phyloP scores from a whole-genome alignment of 2,329 filamentous ascomycete genomes.

The Aspergillus sp. region DNA sequence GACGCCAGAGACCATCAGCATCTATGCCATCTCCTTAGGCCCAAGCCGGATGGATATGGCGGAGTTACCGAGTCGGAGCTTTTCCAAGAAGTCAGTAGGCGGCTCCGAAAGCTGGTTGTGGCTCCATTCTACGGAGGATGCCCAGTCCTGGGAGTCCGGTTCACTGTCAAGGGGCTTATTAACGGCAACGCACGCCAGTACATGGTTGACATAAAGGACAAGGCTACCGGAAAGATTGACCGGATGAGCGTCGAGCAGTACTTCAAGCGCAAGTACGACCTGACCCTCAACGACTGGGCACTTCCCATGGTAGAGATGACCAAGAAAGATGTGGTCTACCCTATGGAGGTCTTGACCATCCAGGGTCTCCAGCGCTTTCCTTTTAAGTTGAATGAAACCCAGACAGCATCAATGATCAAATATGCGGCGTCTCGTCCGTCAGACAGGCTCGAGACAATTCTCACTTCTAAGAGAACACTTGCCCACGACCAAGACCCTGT shows the following conservation, averaged over 20 bases:
- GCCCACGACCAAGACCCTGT: conserved; percentile 70
- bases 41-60: conserved; percentile 28
- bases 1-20: conserved; percentile 34
- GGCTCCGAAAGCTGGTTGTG: conserved; percentile 42
- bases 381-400: conserved; percentile 59
- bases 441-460: conserved; percentile 68
- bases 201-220: conserved; percentile 45
- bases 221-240: conserved; percentile 43
- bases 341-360: conserved; percentile 59
- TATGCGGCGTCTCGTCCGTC: conserved; percentile 79
- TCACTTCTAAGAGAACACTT: conserved; percentile 66
- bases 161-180: conserved; percentile 55
- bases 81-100: conserved; percentile 32
- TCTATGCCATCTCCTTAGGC: conserved; percentile 29
- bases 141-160: conserved; percentile 43
- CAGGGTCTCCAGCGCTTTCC: conserved; percentile 59
- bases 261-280: conserved; percentile 55
- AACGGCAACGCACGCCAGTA: conserved; percentile 46
- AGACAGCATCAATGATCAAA: conserved; percentile 88
- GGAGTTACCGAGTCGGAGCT: conserved; percentile 24
- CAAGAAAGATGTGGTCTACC: conserved; percentile 55
- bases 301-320: conserved; percentile 63
- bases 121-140: conserved; percentile 39
- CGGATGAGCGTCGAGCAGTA: conserved; percentile 62
- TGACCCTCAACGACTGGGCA: conserved; percentile 47